These are phyloP conservation scores for Ophiocordyceps camponoti-rufipedis DNA, from an alignment of 2,329 filamentous ascomycete species.

Conservation along the genomic window DNA sequence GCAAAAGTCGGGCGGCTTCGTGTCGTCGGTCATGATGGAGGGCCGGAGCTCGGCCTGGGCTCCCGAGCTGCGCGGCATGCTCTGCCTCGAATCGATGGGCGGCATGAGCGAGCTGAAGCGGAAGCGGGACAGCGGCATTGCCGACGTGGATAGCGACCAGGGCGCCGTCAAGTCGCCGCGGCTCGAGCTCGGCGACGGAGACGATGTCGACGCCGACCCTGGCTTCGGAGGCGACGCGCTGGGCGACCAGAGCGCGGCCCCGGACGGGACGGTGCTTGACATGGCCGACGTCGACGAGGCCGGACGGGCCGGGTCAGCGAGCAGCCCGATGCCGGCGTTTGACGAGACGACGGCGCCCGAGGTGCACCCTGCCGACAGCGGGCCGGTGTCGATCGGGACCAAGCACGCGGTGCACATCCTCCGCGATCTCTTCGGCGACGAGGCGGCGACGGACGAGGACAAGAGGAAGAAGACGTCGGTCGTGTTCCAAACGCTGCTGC, in stretches of 20 bases:
- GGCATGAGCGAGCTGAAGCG: slow-evolving; percentile 71
- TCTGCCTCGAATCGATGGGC: slow-evolving; percentile 71
- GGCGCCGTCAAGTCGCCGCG: slow-evolving; percentile 50
- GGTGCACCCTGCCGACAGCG: slow-evolving; percentile 66
- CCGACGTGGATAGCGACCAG: slow-evolving; percentile 55
- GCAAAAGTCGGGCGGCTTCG: slow-evolving; percentile 80
- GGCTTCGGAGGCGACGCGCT: slow-evolving; percentile 28
- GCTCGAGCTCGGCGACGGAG: slow-evolving; percentile 47
- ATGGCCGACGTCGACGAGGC: slow-evolving; percentile 42
- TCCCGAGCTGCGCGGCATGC: slow-evolving; percentile 76
- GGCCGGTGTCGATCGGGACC: slow-evolving; percentile 76
- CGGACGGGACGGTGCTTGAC: slow-evolving; percentile 45
- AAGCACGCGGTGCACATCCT: slow-evolving; percentile 93
- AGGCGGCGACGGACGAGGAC: slow-evolving; percentile 48
- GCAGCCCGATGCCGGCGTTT: slow-evolving; percentile 40
- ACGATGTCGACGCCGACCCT: slow-evolving; percentile 46
- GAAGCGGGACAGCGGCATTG: slow-evolving; percentile 78
- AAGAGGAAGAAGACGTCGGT: slow-evolving; percentile 61
- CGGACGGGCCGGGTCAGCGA: slow-evolving; percentile 24
- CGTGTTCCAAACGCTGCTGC: slow-evolving; percentile 80
- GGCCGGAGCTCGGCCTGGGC: slow-evolving; percentile 68
- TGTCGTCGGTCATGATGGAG: slow-evolving; percentile 70
- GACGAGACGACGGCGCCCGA: slow-evolving; percentile 63
- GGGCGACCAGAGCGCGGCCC: slow-evolving; percentile 32
- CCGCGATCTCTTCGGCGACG: slow-evolving; percentile 66